A percentile compares a stretch with the other conserved stretches of the same genome.
Evolutionary conservation across 176 grass and related monocot species (phyloP).

Genomic region (Panicum miliaceum): DNA sequence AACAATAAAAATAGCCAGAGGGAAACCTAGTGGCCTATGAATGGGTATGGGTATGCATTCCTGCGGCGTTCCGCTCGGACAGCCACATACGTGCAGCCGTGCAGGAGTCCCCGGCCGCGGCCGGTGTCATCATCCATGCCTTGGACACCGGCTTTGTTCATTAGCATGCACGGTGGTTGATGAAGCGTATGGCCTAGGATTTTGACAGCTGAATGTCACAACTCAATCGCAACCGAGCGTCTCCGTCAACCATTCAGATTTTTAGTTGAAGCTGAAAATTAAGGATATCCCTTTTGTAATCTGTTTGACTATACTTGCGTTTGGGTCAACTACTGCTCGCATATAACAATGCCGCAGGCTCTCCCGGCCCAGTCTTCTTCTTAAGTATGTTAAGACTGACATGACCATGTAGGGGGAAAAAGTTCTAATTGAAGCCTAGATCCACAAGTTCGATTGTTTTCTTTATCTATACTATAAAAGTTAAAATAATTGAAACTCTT

Average conservation of each 20-base stretch:
- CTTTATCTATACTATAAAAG: too few species aligned
- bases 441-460: not conserved
- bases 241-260: not conserved
- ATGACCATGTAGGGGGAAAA: not conserved
- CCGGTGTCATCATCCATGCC: not conserved
- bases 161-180: not conserved
- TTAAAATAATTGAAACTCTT: too few species aligned
- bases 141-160: not conserved
- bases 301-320: not conserved
- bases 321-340: not conserved
- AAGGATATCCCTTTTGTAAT: not conserved
- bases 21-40: not conserved
- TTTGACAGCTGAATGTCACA: not conserved
- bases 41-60: not conserved
- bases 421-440: not conserved
- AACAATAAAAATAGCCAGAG: not conserved
- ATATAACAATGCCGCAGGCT: not conserved
- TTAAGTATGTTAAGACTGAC: not conserved
- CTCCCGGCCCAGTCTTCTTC: not conserved
- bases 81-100: not conserved
- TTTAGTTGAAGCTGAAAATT: not conserved
- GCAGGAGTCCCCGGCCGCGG: not conserved
- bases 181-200: not conserved
- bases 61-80: not conserved
- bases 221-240: not conserved